A percentile compares a stretch with the other conserved stretches of the same genome.
Conservation (phyloP, 495 filamentous ascomycete genomes). For the Lasiosphaeria ovina region DNA sequence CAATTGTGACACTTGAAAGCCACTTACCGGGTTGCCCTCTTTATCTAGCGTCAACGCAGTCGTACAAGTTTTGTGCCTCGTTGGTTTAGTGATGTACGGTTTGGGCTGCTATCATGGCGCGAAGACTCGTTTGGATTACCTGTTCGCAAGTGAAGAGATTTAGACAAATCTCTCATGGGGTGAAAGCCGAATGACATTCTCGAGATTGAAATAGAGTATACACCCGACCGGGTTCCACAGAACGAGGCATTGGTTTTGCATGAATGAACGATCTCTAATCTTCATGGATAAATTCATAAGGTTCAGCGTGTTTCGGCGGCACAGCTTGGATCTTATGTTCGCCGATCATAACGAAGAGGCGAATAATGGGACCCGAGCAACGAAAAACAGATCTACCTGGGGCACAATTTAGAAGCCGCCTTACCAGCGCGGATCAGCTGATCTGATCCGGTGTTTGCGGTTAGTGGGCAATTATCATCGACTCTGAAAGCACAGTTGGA, state of each 20-base stretch:
- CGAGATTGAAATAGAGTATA: not conserved
- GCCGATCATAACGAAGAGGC: not conserved
- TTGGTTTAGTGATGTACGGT: constrained; percentile 12
- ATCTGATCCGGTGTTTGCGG: not conserved
- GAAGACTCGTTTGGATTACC: not conserved
- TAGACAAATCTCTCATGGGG: not conserved
- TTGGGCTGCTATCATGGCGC: constrained; percentile 19
- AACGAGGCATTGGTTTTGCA: not conserved
- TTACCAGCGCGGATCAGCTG: not conserved
- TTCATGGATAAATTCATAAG: constrained; percentile 1
- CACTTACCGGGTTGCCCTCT: no score
- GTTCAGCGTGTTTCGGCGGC: not conserved
- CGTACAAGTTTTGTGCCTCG: not conserved
- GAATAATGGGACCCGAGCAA: not conserved
- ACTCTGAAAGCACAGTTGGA: no score
- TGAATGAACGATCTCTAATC: not conserved
- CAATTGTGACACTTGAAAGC: no score
- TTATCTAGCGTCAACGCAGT: no score
- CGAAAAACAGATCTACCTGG: constrained; percentile 1
- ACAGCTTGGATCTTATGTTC: not conserved
- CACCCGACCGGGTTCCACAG: not conserved
- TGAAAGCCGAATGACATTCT: not conserved
- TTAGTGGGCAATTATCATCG: not conserved
- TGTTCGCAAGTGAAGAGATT: not conserved
- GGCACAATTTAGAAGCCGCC: not conserved